These are phyloP conservation scores for Ceratocystis destructans DNA, from an alignment of 2,329 filamentous ascomycete species.

Conservation along the genomic window DNA sequence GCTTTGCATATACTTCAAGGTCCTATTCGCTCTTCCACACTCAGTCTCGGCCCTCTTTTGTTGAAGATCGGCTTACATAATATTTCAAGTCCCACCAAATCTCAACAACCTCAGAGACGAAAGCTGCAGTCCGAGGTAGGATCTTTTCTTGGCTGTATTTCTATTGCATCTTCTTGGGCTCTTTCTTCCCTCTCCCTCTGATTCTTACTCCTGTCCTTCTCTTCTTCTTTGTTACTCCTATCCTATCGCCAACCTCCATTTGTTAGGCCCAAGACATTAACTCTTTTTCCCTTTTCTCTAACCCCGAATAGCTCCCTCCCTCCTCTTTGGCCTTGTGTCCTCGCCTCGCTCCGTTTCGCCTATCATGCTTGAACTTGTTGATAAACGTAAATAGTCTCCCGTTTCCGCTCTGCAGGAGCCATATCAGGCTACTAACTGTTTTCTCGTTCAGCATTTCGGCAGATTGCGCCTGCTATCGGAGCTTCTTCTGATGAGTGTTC, in stretches of 20 bases:
- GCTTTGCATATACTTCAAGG: not conserved
- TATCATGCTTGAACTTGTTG: slow-evolving; percentile 17
- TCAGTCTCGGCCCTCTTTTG: not conserved
- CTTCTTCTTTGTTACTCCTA: not conserved
- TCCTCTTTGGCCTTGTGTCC: not conserved
- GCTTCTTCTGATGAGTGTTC: slow-evolving; percentile 35
- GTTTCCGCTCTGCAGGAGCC: slow-evolving; percentile 9
- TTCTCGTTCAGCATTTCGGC: slow-evolving; percentile 31
- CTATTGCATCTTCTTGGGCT: not conserved
- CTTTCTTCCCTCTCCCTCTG: not conserved
- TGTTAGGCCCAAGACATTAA: no score
- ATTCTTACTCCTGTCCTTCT: not conserved
- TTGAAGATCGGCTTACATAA: not conserved
- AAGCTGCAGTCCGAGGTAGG: not conserved
- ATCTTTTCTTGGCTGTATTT: not conserved
- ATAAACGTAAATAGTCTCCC: slow-evolving; percentile 11
- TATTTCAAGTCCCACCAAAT: not conserved
- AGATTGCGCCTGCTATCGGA: slow-evolving; percentile 30
- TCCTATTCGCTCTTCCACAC: not conserved
- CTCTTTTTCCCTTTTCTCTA: not conserved
- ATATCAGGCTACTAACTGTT: not conserved
- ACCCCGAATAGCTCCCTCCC: not conserved
- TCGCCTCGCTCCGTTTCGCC: not conserved
- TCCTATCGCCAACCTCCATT: no score
- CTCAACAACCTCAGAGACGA: not conserved